Percentiles rank a stretch among this genome's conserved stretches.
These are phyloP conservation scores for Ustilago tritici DNA, from an alignment of 1,284 basidiomycete genomes.

Conservation along the genomic window DNA sequence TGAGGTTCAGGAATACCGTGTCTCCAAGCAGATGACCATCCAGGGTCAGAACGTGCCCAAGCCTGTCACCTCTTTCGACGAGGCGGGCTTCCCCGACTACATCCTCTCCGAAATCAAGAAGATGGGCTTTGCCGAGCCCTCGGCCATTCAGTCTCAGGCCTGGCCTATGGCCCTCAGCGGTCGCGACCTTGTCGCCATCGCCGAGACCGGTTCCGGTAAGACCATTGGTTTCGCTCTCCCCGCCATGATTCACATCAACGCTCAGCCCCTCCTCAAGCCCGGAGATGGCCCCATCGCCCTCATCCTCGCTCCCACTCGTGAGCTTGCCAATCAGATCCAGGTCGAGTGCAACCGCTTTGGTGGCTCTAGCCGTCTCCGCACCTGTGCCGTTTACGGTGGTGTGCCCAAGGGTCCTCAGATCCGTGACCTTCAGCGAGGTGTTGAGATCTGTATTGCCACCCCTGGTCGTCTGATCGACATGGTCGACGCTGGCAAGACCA, in stretches of 20 bases:
- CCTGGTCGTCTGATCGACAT: slow-evolving; percentile 79
- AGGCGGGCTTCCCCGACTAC: slow-evolving; percentile 95
- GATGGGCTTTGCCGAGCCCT: slow-evolving; percentile 89
- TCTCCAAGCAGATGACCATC: slow-evolving; percentile 87
- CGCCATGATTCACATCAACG: slow-evolving; percentile 99
- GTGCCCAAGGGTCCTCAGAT: slow-evolving; percentile 98
- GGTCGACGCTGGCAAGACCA: slow-evolving; percentile 95
- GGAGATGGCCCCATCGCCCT: slow-evolving; percentile 98
- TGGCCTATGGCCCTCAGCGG: slow-evolving; percentile 98
- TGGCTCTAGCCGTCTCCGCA: slow-evolving; percentile 94
- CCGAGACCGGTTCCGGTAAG: slow-evolving; percentile 74
- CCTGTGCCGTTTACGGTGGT: slow-evolving; percentile 98
- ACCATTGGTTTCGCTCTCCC: slow-evolving; percentile 98
- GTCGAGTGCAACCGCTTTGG: slow-evolving; percentile 99
- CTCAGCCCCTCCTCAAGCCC: slow-evolving; percentile 92
- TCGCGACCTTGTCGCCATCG: slow-evolving; percentile 94
- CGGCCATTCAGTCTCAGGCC: slow-evolving; percentile 96
- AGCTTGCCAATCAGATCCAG: slow-evolving; percentile 98
- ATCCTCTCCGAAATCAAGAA: slow-evolving; percentile 91
- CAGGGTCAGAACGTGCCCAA: slow-evolving; percentile 89
- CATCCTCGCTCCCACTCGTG: slow-evolving; percentile 95
- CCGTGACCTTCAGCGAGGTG: slow-evolving; percentile 94
- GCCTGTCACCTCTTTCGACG: slow-evolving; percentile 91
- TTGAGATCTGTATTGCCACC: slow-evolving; percentile 94
- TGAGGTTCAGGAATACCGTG: slow-evolving; percentile 89